These are phyloP conservation scores for Ascochyta lentis DNA, from an alignment of 2,329 filamentous ascomycete species.

Conservation along the genomic window DNA sequence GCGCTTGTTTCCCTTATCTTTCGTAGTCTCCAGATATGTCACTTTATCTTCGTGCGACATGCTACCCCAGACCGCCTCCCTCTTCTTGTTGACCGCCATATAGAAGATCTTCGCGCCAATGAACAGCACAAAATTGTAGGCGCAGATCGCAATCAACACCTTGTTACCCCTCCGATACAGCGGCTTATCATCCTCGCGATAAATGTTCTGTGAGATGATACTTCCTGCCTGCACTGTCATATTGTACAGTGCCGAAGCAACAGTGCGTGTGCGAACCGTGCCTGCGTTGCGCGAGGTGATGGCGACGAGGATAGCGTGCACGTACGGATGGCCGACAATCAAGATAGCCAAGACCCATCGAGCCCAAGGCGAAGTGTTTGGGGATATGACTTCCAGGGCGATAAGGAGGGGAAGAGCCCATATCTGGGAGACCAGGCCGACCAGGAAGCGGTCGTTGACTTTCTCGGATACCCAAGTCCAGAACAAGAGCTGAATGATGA, in stretches of 20 bases:
- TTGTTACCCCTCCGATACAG: constrained; percentile 62
- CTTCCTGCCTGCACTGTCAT: constrained; percentile 44
- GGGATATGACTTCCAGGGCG: constrained; percentile 44
- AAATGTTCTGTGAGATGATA: constrained; percentile 55
- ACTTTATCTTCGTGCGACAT: constrained; percentile 47
- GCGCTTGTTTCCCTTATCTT: constrained; percentile 47
- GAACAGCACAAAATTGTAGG: constrained; percentile 60
- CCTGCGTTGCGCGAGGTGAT: constrained; percentile 53
- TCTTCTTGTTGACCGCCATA: constrained; percentile 55
- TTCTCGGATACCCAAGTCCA: constrained; percentile 59
- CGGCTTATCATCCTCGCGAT: constrained; percentile 59
- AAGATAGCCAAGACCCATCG: constrained; percentile 49
- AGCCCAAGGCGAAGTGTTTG: constrained; percentile 44
- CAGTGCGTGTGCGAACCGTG: constrained; percentile 52
- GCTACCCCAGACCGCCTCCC: constrained; percentile 37
- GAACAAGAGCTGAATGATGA: constrained; percentile 58
- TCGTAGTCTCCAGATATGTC: constrained; percentile 45
- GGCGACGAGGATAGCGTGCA: constrained; percentile 54
- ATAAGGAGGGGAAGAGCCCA: constrained; percentile 50
- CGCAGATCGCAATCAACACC: constrained; percentile 59
- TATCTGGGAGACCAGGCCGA: constrained; percentile 50
- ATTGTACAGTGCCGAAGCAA: constrained; percentile 54
- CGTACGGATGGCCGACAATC: constrained; percentile 52
- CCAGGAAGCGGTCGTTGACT: constrained; percentile 60
- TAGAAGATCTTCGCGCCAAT: constrained; percentile 62